A percentile compares a stretch with the other conserved stretches of the same genome.
These are phyloP conservation scores for Cupressus sempervirens DNA, from an alignment of 75 land plant species.

Conservation along the genomic window DNA sequence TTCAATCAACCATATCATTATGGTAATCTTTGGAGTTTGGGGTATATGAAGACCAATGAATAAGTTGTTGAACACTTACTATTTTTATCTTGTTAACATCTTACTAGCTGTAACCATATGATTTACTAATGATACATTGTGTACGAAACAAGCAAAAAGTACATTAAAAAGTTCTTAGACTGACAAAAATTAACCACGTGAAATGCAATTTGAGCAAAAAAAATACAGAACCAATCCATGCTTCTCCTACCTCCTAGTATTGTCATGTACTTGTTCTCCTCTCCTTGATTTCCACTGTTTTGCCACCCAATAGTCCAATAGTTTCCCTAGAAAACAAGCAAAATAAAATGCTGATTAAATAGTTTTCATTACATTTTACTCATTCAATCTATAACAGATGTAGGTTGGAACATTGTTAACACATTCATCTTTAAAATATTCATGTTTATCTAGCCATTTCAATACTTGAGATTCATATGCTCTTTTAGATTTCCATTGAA, in stretches of 20 bases:
- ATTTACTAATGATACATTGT: background rate
- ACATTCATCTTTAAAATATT: background rate
- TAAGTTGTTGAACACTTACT: background rate
- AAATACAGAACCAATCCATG: background rate
- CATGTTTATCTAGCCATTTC: background rate
- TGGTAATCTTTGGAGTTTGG: background rate
- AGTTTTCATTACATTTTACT: background rate
- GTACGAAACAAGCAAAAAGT: background rate
- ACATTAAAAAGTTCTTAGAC: background rate
- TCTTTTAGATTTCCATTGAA: background rate
- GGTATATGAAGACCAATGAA: background rate
- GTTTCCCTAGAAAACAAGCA: slow-evolving; percentile 23
- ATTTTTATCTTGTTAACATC: background rate
- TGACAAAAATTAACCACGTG: background rate
- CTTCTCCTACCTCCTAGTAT: slow-evolving; percentile 42
- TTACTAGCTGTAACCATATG: background rate
- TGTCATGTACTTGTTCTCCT: slow-evolving; percentile 34
- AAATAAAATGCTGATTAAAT: background rate
- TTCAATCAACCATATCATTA: background rate
- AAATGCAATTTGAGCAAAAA: background rate
- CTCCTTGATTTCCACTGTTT: slow-evolving; percentile 39
- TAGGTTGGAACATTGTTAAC: background rate
- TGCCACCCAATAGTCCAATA: slow-evolving; percentile 58
- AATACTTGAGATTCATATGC: background rate
- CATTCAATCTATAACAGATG: background rate